These are phyloP conservation scores for Syncephalis plumigaleata DNA, from an alignment of 371 early-diverging fungal genomes.

Conservation along the genomic window DNA sequence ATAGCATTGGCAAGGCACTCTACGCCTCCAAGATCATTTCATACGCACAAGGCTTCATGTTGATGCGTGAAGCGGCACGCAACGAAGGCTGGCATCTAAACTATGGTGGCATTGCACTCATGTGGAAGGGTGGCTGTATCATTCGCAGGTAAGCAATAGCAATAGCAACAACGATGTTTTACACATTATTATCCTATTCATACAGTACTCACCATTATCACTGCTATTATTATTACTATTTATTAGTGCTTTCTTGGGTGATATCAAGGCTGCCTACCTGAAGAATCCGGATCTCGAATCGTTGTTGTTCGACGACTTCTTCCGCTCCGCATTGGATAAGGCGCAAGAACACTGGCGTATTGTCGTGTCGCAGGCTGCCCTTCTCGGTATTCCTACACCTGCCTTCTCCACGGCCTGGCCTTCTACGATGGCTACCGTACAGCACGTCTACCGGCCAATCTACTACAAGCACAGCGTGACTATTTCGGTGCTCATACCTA, in stretches of 20 bases:
- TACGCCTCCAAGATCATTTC: conserved; percentile 96
- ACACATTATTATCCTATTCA: background rate
- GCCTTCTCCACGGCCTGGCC: conserved; percentile 82
- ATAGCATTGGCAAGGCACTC: conserved; percentile 81
- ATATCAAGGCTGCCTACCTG: conserved; percentile 87
- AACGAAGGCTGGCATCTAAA: conserved; percentile 89
- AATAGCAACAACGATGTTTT: background rate
- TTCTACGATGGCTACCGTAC: conserved; percentile 95
- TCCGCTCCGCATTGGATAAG: conserved; percentile 69
- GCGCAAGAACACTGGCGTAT: conserved; percentile 81
- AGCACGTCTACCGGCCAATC: conserved; percentile 81
- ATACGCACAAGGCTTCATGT: conserved; percentile 98
- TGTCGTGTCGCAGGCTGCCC: conserved; percentile 64
- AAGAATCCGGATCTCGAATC: conserved; percentile 70
- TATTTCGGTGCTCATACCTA: conserved; percentile 98
- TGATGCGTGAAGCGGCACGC: conserved; percentile 90
- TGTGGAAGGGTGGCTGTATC: conserved; percentile 99
- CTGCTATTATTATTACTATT: conserved; percentile 4
- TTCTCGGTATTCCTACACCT: conserved; percentile 85
- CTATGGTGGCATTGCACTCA: conserved; percentile 87
- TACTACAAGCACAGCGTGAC: conserved; percentile 95
- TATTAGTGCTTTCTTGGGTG: conserved; percentile 64
- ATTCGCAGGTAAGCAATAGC: conserved; percentile 44
- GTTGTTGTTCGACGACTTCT: conserved; percentile 88
- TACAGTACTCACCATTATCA: background rate